phyloP scores from a whole-genome alignment of 495 filamentous ascomycete species.

The Copromyces sp. region DNA sequence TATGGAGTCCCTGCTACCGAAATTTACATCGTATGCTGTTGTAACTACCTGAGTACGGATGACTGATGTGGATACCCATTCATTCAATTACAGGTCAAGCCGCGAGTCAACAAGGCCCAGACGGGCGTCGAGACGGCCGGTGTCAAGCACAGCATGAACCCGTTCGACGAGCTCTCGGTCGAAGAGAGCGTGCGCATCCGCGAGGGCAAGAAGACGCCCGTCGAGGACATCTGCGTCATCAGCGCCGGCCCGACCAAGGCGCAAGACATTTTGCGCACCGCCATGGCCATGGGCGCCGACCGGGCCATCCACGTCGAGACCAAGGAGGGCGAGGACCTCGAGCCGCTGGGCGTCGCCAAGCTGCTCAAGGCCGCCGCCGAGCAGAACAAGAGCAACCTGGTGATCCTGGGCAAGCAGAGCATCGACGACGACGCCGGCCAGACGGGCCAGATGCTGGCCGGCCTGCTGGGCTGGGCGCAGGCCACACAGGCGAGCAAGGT shows the following conservation, averaged over 20 bases:
- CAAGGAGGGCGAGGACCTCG: conserved; percentile 55
- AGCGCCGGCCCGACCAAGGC: conserved; percentile 80
- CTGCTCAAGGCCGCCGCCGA: conserved; percentile 66
- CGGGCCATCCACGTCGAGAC: conserved; percentile 75
- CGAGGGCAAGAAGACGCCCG: conserved; percentile 59
- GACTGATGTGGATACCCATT: not conserved
- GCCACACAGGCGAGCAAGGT: conserved; percentile 87
- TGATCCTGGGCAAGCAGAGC: conserved; percentile 91
- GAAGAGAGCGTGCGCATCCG: conserved; percentile 92
- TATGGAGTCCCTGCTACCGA: conserved; percentile 6
- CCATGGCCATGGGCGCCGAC: conserved; percentile 98
- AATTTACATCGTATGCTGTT: not conserved
- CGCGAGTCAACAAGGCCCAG: conserved; percentile 90
- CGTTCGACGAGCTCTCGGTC: conserved; percentile 96
- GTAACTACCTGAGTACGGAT: not conserved
- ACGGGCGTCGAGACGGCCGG: conserved; percentile 85
- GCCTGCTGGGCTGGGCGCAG: conserved; percentile 82
- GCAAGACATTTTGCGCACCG: conserved; percentile 78
- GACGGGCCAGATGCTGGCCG: conserved; percentile 97
- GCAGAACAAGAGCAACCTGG: conserved; percentile 76
- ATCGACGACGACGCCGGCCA: conserved; percentile 94
- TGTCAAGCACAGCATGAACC: conserved; percentile 97
- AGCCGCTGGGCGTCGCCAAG: conserved; percentile 88
- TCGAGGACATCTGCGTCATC: conserved; percentile 84
- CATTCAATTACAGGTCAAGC: conserved; percentile 68